Conservation (phyloP, 805 yeast genomes). For the Cyberlindnera euphorbiiphila region DNA sequence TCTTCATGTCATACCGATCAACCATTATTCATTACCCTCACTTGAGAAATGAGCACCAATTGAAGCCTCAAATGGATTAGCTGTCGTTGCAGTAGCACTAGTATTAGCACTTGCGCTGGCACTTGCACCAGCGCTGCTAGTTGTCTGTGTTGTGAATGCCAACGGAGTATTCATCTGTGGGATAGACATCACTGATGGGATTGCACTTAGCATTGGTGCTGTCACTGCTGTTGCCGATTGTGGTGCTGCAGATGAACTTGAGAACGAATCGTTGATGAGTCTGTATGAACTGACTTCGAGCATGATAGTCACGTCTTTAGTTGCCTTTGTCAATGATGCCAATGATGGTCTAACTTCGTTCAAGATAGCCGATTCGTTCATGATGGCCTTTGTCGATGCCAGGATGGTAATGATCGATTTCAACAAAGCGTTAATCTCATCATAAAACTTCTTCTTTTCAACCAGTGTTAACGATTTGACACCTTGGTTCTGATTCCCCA, state of each 20-base stretch:
- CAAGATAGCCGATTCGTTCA: constrained; percentile 75
- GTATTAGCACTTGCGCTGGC: not conserved
- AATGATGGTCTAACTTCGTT: constrained; percentile 77
- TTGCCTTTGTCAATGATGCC: constrained; percentile 78
- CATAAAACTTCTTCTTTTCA: constrained; percentile 72
- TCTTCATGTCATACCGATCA: too few species aligned
- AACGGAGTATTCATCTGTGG: constrained; percentile 29
- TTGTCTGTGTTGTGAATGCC: constrained; percentile 9
- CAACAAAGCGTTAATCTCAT: constrained; percentile 75
- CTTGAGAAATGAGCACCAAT: constrained; percentile 16
- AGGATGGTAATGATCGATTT: constrained; percentile 80
- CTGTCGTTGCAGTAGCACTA: not conserved
- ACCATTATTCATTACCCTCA: constrained; percentile 2
- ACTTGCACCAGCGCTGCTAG: constrained; percentile 6
- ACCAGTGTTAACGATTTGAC: constrained; percentile 38
- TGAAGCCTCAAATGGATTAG: constrained; percentile 27
- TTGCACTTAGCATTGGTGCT: constrained; percentile 24
- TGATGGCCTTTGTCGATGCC: constrained; percentile 77
- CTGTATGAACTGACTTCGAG: constrained; percentile 62
- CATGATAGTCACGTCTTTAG: constrained; percentile 88
- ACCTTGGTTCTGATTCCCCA: constrained; percentile 35
- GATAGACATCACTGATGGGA: constrained; percentile 30
- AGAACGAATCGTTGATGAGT: constrained; percentile 25
- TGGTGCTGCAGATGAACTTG: constrained; percentile 15
- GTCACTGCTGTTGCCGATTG: constrained; percentile 18